Base-by-base conservation (phyloP, 2,329 filamentous ascomycete genomes). In the Ilyonectria destructans region DNA sequence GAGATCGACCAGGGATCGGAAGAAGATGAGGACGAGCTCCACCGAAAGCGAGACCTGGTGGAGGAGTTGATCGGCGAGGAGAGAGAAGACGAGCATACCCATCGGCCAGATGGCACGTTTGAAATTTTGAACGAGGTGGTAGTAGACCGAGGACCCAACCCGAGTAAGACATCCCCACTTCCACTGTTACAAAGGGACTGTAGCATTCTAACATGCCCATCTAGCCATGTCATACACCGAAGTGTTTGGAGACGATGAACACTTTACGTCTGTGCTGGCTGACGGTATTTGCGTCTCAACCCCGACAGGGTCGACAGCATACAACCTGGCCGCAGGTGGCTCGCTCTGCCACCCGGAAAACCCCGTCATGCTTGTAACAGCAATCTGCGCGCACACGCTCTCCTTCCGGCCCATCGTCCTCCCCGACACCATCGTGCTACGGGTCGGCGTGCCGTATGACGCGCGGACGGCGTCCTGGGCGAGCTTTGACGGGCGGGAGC, bases 51-150 rank as follows among this genome's bases (percentile, higher is more conserved):
- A 70, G 93, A 97, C 80, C 82, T 98, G 8, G 92, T 98, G 1
- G 95, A 98, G 78, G 95, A 98, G 78, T 82, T 98, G 55, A 92
- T 97, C 57, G 95, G 94, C 6, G 93, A 96, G 77, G 94, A 96
- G 82, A 90, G 89, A 55, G 94, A 95, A 52, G 93, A 97, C 75
- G 90, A 93, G 74, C 90, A 92, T 73, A 98, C 96, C 0, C 96
- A 98, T 83, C 88, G 85, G 48, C 95, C 95, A 0, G 94, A 96
- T 74, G 90, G 91, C 45, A 95, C 93, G 1, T 94, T 91, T 79
- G 94, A 97, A 80, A 97, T 98, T 65, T 84, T 99, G 69, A 99
- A 99, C 76, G 96, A 99, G 79, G 91, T 98, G n/a, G 96, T 99
- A 9, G 90, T 98, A 33, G 96, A 99, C 77, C 89, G 96, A 19